Percentiles rank a stretch among this genome's conserved stretches.
phyloP scores from a whole-genome alignment of 73 alveolate species.

The Symbiodinium pilosum region DNA sequence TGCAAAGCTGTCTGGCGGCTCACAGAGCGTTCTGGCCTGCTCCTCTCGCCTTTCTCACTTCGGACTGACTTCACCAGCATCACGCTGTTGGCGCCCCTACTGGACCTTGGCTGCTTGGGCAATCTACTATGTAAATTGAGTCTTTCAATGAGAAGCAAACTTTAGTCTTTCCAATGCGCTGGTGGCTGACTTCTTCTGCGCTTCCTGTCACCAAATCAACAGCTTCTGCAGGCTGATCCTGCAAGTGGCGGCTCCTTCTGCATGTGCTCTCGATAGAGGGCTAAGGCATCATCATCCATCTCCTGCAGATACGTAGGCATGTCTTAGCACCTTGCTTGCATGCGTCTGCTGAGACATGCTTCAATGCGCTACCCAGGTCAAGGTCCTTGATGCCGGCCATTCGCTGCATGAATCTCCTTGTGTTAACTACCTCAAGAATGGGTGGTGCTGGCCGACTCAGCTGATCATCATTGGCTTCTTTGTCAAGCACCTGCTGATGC shows the following conservation, averaged over 20 bases:
- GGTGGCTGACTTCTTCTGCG: neutral
- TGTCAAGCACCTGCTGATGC: neutral
- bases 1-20: neutral
- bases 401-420: neutral
- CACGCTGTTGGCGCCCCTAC: neutral
- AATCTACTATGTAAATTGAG: neutral
- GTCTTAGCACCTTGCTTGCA: neutral
- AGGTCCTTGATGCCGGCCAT: conserved; percentile 16
- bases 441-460: neutral
- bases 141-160: neutral
- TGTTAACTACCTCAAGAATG: neutral
- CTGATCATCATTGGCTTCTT: neutral
- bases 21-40: neutral
- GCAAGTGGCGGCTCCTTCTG: neutral
- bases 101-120: neutral
- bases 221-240: neutral
- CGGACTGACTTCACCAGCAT: neutral
- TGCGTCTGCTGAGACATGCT: neutral
- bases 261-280: neutral
- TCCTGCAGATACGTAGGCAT: neutral
- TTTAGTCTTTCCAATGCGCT: neutral
- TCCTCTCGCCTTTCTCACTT: neutral
- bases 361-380: neutral
- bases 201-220: neutral
- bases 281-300: neutral